Conservation (phyloP, 2,329 filamentous ascomycete genomes). For the Colletotrichum lentis region DNA sequence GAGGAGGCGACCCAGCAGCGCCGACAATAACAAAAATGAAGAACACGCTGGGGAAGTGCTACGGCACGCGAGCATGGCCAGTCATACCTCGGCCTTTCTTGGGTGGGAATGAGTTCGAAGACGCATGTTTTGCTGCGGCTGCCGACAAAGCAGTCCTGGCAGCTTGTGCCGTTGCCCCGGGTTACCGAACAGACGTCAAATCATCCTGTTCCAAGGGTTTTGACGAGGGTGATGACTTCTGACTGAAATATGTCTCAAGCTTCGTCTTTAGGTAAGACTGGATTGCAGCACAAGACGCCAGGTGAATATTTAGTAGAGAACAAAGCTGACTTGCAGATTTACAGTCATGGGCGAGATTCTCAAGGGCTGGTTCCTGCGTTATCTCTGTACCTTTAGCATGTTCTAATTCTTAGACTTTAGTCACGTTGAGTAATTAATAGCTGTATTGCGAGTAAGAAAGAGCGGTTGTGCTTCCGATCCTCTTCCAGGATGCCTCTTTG, state of each 20-base stretch:
- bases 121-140: background rate
- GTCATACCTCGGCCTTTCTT: constrained; percentile 18
- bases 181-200: background rate
- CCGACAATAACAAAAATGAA: constrained; percentile 22
- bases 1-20: background rate
- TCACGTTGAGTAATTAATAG: too few species aligned
- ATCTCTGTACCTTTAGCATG: too few species aligned
- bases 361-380: too few species aligned
- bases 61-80: constrained; percentile 6
- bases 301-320: background rate
- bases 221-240: background rate
- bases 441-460: too few species aligned
- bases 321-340: background rate
- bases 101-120: constrained; percentile 16
- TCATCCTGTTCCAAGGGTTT: constrained; percentile 1
- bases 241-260: background rate
- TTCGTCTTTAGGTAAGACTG: background rate
- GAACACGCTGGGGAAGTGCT: background rate
- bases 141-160: background rate
- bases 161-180: background rate
- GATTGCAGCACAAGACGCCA: too few species aligned
- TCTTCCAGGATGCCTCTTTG: too few species aligned
- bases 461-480: too few species aligned
- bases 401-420: too few species aligned
- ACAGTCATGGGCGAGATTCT: background rate